Evolutionary conservation across 2,329 filamentous ascomycete species (phyloP).

Genomic region (Dothistroma pini): DNA sequence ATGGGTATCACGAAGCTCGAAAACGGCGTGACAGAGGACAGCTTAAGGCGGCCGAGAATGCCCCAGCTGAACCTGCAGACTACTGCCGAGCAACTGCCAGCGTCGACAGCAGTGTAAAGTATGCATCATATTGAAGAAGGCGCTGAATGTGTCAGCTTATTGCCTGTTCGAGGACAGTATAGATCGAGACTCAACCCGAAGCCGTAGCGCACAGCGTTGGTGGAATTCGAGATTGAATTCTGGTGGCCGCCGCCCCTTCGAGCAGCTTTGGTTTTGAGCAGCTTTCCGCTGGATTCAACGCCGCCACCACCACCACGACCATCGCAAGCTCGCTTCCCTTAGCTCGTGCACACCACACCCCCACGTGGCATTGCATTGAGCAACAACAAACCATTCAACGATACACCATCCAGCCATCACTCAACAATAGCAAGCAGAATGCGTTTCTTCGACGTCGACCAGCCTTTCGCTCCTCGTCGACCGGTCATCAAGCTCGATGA

Average conservation of each 20-base stretch:
- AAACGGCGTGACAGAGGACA: slow-evolving; percentile 75
- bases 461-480: not conserved
- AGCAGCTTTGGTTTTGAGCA: not conserved
- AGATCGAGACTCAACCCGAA: not conserved
- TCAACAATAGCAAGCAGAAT: not conserved
- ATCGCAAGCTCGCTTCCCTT: not conserved
- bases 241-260: not conserved
- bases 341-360: not conserved
- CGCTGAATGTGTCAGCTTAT: not conserved
- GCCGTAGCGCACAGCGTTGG: not conserved
- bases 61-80: slow-evolving; percentile 28
- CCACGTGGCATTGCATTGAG: not conserved
- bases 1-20: slow-evolving; percentile 89
- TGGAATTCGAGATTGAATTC: not conserved
- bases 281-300: not conserved
- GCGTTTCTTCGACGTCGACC: not conserved
- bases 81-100: slow-evolving; percentile 27
- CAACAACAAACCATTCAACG: not conserved
- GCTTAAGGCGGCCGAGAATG: slow-evolving; percentile 67
- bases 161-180: not conserved
- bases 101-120: slow-evolving; percentile 22
- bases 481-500: not conserved
- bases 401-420: too few species aligned
- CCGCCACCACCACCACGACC: not conserved
- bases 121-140: not conserved